A percentile compares a stretch with the other conserved stretches of the same genome.
phyloP scores from a whole-genome alignment of 2,329 filamentous ascomycete genomes.

The Beauveria brongniartii region DNA sequence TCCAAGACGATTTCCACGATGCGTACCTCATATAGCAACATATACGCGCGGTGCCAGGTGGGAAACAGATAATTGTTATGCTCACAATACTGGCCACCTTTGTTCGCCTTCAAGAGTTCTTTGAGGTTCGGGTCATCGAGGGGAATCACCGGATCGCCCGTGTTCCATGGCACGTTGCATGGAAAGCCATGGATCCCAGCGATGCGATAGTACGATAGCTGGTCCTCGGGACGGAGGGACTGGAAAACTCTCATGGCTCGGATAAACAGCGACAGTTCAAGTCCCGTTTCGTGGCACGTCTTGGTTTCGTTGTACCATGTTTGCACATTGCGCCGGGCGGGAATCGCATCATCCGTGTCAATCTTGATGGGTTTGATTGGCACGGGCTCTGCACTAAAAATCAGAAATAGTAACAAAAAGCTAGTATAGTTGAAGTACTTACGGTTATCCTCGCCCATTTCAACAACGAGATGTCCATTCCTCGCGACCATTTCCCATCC shows the following conservation, averaged over 20 bases:
- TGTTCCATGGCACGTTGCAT: neutral
- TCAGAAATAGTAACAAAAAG: neutral
- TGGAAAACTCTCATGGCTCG: neutral
- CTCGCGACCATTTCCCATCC: slow-evolving; percentile 9
- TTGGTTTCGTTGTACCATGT: neutral
- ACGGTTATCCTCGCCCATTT: slow-evolving; percentile 9
- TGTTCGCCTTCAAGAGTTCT: neutral
- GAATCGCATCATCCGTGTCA: neutral
- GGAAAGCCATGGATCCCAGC: neutral
- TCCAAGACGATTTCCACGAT: neutral
- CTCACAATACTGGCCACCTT: slow-evolving; percentile 41
- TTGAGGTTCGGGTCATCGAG: neutral
- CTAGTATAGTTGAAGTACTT: neutral
- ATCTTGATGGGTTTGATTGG: neutral
- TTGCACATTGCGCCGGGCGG: neutral
- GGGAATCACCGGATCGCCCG: neutral
- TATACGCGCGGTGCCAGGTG: slow-evolving; percentile 59
- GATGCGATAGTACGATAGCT: neutral
- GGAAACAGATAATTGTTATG: slow-evolving; percentile 55
- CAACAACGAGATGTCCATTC: slow-evolving; percentile 9
- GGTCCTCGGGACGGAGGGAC: neutral
- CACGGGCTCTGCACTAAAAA: neutral
- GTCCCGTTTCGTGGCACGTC: neutral
- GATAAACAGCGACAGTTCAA: neutral
- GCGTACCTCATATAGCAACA: slow-evolving; percentile 50